Evolutionary conservation across 192 early-diverging fungal species (phyloP), one percentile per base, ranked within the genome.

Genomic region (Umbelopsis vinacea): DNA sequence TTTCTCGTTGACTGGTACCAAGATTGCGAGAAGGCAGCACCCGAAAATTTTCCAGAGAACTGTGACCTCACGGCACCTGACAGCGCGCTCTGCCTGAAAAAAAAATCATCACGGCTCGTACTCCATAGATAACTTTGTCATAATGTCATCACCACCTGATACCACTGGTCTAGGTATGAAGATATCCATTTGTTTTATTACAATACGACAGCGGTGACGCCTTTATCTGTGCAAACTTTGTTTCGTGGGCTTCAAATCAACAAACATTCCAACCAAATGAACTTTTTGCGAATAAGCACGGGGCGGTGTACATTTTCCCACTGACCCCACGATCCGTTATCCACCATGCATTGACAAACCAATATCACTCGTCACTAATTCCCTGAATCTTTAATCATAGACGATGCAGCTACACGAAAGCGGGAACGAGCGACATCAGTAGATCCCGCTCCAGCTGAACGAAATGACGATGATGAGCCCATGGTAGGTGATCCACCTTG

Each of bases 351-450:
- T n/a, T 17, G 11, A 8, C 9, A 50, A 17, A 1, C 15, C 5
- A 17, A 3, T 50, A 17, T 19, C 48, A 15, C 2, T 50, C 1
- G 9, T n/a, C 9, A 21, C 48, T 10, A 21, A 50, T 67, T 10
- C 10, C 12, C 22, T 57, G 26, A 35, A 66, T 66, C 46, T 69
- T 33, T 47, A 40, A 71, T 71, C 60, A 68, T 69, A 63, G 77
- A 79, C 47, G 52, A 46, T 68, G 46, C 66, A 23, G 53, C 63
- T 12, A 71, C 68, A 21, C 74, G 74, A 55, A 79, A 79, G 66
- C 66, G 77, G 68, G 77, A 69, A 23, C 68, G 77, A 46, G 77
- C 77, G 11, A 73, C 74, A 69, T 79, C 77, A 40, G 73, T 74
- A 48, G 77, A 79, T 43, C 77, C 77, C 24, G 46, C 46, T 23